Evolutionary conservation across 1,284 basidiomycete genomes (phyloP).

Genomic region (Pyrrhoderma noxium): DNA sequence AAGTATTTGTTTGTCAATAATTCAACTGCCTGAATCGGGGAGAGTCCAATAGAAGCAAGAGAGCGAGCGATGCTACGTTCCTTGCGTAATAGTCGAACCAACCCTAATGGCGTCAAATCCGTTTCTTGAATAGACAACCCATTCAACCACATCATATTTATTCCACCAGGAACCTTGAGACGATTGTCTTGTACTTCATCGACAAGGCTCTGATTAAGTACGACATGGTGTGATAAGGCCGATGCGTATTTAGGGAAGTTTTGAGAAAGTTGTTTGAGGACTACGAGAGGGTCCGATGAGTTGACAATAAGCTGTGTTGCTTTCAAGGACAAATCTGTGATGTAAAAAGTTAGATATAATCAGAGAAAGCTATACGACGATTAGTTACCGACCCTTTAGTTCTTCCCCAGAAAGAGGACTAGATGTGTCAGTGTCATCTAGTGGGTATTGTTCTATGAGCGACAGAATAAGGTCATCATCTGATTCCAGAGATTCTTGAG

Average conservation of each 20-base stretch:
- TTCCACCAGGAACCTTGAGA: constrained; percentile 43
- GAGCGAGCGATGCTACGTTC: constrained; percentile 64
- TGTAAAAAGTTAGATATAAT: neutral
- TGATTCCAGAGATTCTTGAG: constrained; percentile 23
- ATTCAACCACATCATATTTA: constrained; percentile 70
- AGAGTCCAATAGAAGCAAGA: constrained; percentile 57
- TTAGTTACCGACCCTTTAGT: constrained; percentile 38
- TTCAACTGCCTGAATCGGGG: constrained; percentile 56
- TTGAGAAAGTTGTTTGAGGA: constrained; percentile 70
- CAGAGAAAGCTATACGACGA: neutral
- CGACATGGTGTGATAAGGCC: constrained; percentile 60
- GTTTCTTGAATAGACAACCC: constrained; percentile 55
- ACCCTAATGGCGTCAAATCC: constrained; percentile 69
- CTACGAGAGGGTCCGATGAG: constrained; percentile 49
- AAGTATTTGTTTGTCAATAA: constrained; percentile 62
- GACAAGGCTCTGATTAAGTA: constrained; percentile 42
- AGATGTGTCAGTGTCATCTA: constrained; percentile 44
- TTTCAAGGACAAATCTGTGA: constrained; percentile 62
- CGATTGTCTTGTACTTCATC: constrained; percentile 56
- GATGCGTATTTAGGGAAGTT: constrained; percentile 84
- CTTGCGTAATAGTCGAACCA: constrained; percentile 43
- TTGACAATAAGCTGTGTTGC: constrained; percentile 66
- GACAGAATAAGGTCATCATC: constrained; percentile 38
- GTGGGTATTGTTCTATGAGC: constrained; percentile 50
- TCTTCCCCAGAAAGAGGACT: constrained; percentile 61